phyloP scores from a whole-genome alignment of 306 rosid genomes.

The Vachellia collinsii region DNA sequence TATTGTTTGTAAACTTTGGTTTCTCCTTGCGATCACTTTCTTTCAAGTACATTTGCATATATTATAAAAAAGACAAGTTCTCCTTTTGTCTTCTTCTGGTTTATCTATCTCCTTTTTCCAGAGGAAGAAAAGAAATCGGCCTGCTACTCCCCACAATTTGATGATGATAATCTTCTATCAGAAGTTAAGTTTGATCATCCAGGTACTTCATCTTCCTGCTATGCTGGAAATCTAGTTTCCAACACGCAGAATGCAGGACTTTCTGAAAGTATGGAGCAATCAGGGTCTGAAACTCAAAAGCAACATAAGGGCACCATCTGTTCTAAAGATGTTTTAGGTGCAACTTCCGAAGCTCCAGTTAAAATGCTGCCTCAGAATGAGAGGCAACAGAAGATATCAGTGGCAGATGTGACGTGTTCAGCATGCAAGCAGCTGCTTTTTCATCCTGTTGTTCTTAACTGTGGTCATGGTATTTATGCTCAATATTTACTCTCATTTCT shows the following conservation, averaged over 20 bases:
- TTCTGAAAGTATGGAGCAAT: constrained; percentile 35
- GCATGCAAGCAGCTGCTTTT: constrained; percentile 72
- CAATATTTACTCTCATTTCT: constrained; percentile 34
- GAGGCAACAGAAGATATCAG: constrained; percentile 46
- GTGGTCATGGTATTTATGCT: constrained; percentile 78
- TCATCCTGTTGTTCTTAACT: constrained; percentile 78
- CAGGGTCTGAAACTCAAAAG: constrained; percentile 18
- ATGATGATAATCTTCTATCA: constrained; percentile 49
- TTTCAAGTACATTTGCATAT: constrained; percentile 13
- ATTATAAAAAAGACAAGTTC: constrained; percentile 25
- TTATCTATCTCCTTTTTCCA: constrained; percentile 39
- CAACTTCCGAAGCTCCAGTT: constrained; percentile 39
- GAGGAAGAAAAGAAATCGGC: constrained; percentile 62
- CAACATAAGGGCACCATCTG: constrained; percentile 30
- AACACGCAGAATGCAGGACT: constrained; percentile 33
- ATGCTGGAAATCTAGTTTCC: constrained; percentile 25
- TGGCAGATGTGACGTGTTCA: constrained; percentile 65
- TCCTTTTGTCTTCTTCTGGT: constrained; percentile 15
- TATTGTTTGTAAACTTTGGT: constrained; percentile 8
- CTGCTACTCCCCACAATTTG: constrained; percentile 68
- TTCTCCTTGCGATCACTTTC: background rate
- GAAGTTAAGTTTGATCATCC: constrained; percentile 42
- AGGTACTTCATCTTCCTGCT: constrained; percentile 42
- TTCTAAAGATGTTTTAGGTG: constrained; percentile 26
- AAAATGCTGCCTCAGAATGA: constrained; percentile 36